Evolutionary conservation across 495 filamentous ascomycete genomes (phyloP).

Genomic region (Neurospora sp.): DNA sequence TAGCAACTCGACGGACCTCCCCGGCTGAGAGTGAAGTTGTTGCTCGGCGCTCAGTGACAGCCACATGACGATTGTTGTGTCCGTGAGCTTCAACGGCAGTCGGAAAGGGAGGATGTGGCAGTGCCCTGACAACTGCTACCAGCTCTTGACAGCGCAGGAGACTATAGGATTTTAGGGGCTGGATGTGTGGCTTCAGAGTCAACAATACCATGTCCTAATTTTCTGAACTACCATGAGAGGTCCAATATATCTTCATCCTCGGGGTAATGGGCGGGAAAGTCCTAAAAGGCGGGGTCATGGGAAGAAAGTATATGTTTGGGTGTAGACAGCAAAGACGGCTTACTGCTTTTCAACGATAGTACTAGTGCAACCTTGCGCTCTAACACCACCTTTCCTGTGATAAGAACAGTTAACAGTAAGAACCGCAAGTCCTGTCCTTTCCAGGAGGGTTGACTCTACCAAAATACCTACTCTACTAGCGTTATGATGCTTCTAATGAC

Average conservation of each 20-base stretch:
- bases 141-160: neutral
- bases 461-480: neutral
- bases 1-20: neutral
- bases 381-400: neutral
- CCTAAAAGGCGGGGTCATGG: neutral
- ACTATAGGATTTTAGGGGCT: neutral
- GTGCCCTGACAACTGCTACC: neutral
- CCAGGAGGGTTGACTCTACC: neutral
- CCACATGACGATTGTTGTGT: neutral
- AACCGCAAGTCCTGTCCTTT: neutral
- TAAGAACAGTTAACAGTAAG: neutral
- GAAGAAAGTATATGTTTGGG: neutral
- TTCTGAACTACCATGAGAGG: neutral
- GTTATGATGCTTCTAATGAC: neutral
- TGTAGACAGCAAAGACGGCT: neutral
- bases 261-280: neutral
- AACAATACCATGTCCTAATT: neutral
- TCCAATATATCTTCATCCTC: neutral
- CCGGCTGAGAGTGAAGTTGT: neutral
- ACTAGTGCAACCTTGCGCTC: neutral
- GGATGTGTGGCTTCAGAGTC: neutral
- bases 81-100: neutral
- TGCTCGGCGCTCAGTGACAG: neutral
- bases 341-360: neutral
- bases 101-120: neutral